Evolutionary conservation across 1,284 basidiomycete species (phyloP), one percentile per base, ranked within the genome.

Genomic region (Peniophora sp.): DNA sequence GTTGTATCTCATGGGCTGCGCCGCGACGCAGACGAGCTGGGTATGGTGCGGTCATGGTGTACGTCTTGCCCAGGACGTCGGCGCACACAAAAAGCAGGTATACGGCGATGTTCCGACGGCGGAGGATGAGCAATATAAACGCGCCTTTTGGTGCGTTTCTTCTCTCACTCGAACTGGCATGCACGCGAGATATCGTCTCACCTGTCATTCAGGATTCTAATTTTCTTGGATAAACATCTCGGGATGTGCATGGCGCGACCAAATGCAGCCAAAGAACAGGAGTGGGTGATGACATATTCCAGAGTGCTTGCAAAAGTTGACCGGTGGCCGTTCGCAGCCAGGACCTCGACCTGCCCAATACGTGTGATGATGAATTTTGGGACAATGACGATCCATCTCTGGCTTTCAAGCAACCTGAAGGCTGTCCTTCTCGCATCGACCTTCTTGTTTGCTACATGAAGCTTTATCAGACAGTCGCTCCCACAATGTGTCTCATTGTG

Each of bases 321-420:
- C 36, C 25, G 23, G 32, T 49, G 24, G 47, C 11, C 52, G 47
- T 23, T 25, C 50, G 25, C 41, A 69, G 68, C 56, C 72, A 75
- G 57, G 77, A 80, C 56, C 65, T 74, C 12, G 71, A 74, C 47
- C 69, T 72, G 35, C 76, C 77, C 1, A 58, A 73, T 12, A 71
- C 72, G 23, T 71, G 78, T 3, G 72, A 78, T 49, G 79, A 81
- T 58, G 74, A 75, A 50, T 73, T 69, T 52, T 75, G 73, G 73
- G 65, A 57, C 22, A 47, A 56, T 53, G 61, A 67, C 0, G 63
- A 65, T 24, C 62, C 60, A 16, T 62, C 69, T 17, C 46, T 60
- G 23, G 53, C 57, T 2, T 64, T 65, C 50, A 58, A 58, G 51
- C 62, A 63, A 56, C 75, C 76, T 2, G 55, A 63, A 2, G 64